phyloP scores from a whole-genome alignment of 2,329 filamentous ascomycete genomes.

The Neofusicoccum parvum region DNA sequence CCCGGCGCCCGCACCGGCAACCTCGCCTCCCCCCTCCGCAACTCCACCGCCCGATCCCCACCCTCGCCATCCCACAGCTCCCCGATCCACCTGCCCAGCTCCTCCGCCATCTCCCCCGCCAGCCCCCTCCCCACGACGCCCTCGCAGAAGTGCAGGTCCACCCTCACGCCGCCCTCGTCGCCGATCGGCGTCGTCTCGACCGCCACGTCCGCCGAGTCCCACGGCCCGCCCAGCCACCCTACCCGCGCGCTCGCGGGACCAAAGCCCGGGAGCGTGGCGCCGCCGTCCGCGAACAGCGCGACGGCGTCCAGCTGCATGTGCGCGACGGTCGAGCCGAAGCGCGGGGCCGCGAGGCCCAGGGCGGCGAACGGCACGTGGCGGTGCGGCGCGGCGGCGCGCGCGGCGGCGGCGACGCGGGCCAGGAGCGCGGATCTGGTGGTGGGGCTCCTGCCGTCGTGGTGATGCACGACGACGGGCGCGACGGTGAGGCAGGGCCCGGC shows the following conservation, averaged over 20 bases:
- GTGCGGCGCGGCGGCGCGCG: not conserved
- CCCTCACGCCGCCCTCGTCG: not conserved
- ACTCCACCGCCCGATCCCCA: not conserved
- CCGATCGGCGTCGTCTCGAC: not conserved
- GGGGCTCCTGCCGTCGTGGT: not conserved
- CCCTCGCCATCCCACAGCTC: not conserved
- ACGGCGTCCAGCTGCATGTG: not conserved
- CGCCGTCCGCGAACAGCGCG: not conserved
- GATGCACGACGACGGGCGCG: not conserved
- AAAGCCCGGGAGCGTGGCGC: too few species aligned
- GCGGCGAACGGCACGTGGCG: not conserved
- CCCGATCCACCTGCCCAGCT: not conserved
- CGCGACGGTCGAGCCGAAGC: not conserved
- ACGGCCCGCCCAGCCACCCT: not conserved
- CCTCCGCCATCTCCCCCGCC: not conserved
- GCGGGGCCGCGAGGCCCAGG: not conserved
- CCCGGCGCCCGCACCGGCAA: not conserved
- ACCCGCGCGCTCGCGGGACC: not conserved
- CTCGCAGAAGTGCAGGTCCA: not conserved
- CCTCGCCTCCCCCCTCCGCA: too few species aligned
- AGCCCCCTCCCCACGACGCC: not conserved
- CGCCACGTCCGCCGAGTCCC: not conserved
- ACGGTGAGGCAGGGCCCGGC: constrained; percentile 34
- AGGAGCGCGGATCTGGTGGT: not conserved
- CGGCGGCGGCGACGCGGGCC: not conserved